These are phyloP conservation scores for Aspergillus affinis DNA, from an alignment of 495 filamentous ascomycete genomes.

Conservation along the genomic window DNA sequence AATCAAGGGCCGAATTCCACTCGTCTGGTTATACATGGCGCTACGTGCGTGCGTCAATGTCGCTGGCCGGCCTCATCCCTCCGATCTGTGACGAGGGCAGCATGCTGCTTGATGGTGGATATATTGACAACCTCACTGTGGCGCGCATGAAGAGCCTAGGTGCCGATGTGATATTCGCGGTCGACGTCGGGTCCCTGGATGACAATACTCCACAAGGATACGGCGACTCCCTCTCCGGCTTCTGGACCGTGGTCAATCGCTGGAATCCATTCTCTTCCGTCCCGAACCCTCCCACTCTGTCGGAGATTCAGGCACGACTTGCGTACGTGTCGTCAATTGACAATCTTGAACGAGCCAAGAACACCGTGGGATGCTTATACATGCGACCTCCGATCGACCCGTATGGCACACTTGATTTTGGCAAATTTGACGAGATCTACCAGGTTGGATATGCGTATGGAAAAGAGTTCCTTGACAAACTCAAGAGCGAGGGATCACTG, in stretches of 20 bases:
- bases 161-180: constrained; percentile 89
- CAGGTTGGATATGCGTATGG: constrained; percentile 84
- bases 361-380: constrained; percentile 81
- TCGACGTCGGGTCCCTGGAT: constrained; percentile 90
- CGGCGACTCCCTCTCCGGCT: constrained; percentile 90
- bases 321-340: constrained; percentile 94
- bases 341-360: constrained; percentile 90
- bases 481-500: constrained; percentile 74
- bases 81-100: constrained; percentile 95
- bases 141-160: constrained; percentile 95
- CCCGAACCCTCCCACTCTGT: constrained; percentile 90
- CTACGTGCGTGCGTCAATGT: constrained; percentile 95
- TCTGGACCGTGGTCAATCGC: constrained; percentile 89
- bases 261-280: constrained; percentile 92
- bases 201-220: constrained; percentile 88
- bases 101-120: constrained; percentile 95
- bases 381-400: constrained; percentile 93
- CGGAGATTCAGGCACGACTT: constrained; percentile 91
- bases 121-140: constrained; percentile 95
- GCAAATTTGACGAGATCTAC: constrained; percentile 96
- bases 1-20: constrained; percentile 84
- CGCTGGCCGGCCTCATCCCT: constrained; percentile 85
- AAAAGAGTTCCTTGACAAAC: constrained; percentile 67
- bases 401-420: constrained; percentile 94
- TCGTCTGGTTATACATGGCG: constrained; percentile 95